Evolutionary conservation across 371 early-diverging fungal genomes (phyloP), one percentile per base, ranked within the genome.

Genomic region (Lichtheimia corymbifera): DNA sequence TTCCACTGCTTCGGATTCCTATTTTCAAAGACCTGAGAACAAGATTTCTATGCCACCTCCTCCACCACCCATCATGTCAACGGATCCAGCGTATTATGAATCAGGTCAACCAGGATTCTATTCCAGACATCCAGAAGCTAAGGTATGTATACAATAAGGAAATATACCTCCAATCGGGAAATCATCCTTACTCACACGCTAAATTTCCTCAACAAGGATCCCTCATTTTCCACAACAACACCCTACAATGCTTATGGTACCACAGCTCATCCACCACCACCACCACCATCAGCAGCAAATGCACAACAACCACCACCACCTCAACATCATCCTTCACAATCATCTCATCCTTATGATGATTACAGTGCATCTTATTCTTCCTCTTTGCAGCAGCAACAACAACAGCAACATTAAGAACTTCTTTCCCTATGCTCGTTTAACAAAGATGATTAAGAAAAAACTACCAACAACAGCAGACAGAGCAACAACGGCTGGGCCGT

Each of bases 401-500:
- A 40, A 17, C 44, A 56, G 14, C 20, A 59, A 35, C 59, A 14
- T 50, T 43, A 20, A 27, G 30, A 50, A n/a, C 28, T 44, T 22
- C 22, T 22, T 22, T 22, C 22, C 22, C 2, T 35, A 35, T 35
- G 35, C 35, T 11, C 35, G 11, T 35, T 35, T 4, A 22, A 22
- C 22, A 5, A 28, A 28, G 35, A 35, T 11, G 5, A 35, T 35
- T 5, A 35, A 35, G 35, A 35, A 35, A 30, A 35, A 35, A 5
- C 5, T 7, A 7, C 28, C 5, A 35, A 50, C n/a, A 49, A 22
- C 50, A 49, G 58, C 45, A n/a, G n/a, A n/a, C n/a, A n/a, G n/a
- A n/a, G n/a, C 5, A 35, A 50, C n/a, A 49, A 22, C 50, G 58
- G 58, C 45, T 25, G 59, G 27, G 59, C 47, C 35, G 59, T 59